A percentile compares a stretch with the other conserved stretches of the same genome.
phyloP scores from a whole-genome alignment of 2,329 filamentous ascomycete species.

The Dothistroma septosporum region DNA sequence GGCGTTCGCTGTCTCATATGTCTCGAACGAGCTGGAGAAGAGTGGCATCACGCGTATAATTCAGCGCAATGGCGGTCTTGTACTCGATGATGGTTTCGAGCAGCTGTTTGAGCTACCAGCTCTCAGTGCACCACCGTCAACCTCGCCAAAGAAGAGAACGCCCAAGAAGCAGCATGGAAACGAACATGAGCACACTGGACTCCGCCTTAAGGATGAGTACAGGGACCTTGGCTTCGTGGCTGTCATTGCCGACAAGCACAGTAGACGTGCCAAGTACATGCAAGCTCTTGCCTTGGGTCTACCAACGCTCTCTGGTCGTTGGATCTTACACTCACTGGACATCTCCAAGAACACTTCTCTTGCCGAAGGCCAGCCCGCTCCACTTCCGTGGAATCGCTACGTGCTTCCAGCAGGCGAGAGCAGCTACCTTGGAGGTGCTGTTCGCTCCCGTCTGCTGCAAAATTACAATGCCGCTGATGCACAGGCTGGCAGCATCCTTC shows the following conservation, averaged over 20 bases:
- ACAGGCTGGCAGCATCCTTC: conserved; percentile 55
- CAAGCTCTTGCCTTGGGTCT: conserved; percentile 87
- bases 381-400: conserved; percentile 75
- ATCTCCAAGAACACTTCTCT: conserved; percentile 16
- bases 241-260: conserved; percentile 80
- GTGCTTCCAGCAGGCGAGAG: conserved; percentile 82
- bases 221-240: conserved; percentile 69
- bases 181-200: conserved; percentile 15
- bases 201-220: conserved; percentile 49
- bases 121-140: conserved; percentile 24
- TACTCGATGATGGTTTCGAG: conserved; percentile 74
- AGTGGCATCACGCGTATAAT: conserved; percentile 60
- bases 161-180: conserved; percentile 7
- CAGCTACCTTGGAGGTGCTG: conserved; percentile 67
- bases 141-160: conserved; percentile 22
- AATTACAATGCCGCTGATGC: conserved; percentile 57
- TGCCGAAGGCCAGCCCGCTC: conserved; percentile 43
- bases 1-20: conserved; percentile 81
- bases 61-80: conserved; percentile 63
- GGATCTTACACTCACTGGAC: conserved; percentile 68
- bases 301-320: conserved; percentile 77
- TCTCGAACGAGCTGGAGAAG: conserved; percentile 54
- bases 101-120: conserved; percentile 63
- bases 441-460: conserved; percentile 67
- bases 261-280: conserved; percentile 85